Conservation (phyloP, 1,139 yeast genomes). For the Saccharomyces hybrid region DNA sequence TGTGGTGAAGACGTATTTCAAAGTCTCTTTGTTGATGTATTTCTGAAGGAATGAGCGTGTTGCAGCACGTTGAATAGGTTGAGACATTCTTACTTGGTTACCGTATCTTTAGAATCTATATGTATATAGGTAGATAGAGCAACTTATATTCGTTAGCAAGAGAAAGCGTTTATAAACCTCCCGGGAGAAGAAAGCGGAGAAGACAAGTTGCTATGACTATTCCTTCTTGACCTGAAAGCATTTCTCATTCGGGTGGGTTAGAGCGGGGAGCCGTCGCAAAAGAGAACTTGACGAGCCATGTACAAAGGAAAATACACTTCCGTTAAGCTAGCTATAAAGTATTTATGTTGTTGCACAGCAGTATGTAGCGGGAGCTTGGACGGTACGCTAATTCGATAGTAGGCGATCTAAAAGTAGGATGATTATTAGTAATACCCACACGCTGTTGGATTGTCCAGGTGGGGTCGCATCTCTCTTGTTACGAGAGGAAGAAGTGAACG, state of each 20-base stretch:
- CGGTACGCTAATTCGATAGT: background rate
- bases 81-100: slow-evolving; percentile 10
- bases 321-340: background rate
- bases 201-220: background rate
- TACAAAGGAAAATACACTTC: background rate
- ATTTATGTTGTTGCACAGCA: background rate
- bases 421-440: background rate
- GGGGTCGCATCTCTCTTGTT: background rate
- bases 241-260: background rate
- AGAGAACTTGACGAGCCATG: background rate
- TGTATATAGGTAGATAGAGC: background rate
- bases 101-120: background rate
- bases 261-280: background rate
- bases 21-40: slow-evolving; percentile 48
- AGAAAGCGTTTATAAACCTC: background rate
- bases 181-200: background rate
- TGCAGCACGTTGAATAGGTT: slow-evolving; percentile 35
- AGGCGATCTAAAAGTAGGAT: background rate
- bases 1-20: slow-evolving; percentile 54
- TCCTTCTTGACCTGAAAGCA: background rate
- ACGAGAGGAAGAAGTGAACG: background rate
- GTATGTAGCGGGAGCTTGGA: background rate
- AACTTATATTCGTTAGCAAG: background rate
- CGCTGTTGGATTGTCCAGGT: background rate
- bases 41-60: slow-evolving; percentile 32